A percentile compares a stretch with the other conserved stretches of the same genome.
These are phyloP conservation scores for Castanea crenata DNA, from an alignment of 306 rosid species.

Conservation along the genomic window DNA sequence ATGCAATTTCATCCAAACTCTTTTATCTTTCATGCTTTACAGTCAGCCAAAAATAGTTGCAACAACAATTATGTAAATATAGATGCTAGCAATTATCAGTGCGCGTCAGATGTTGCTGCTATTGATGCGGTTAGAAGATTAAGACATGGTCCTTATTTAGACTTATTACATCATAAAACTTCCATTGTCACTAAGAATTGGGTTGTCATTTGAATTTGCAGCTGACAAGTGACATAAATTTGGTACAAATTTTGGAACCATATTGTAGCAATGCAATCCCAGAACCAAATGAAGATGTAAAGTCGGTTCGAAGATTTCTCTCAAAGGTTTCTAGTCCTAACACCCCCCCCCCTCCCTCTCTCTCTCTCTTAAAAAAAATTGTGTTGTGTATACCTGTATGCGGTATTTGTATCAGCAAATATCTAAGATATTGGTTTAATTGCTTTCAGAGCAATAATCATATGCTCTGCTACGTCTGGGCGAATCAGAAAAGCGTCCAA, in stretches of 20 bases:
- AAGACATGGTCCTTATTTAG: background rate
- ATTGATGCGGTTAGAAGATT: background rate
- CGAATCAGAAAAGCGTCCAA: conserved; percentile 18
- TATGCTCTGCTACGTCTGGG: conserved; percentile 16
- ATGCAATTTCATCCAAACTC: background rate
- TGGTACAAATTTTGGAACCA: conserved; percentile 16
- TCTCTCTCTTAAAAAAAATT: no score
- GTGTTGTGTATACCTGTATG: no score
- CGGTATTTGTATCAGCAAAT: no score
- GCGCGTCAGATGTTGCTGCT: conserved; percentile 7
- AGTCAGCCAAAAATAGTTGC: conserved; percentile 17
- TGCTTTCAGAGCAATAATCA: conserved; percentile 3
- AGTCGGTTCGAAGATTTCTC: background rate
- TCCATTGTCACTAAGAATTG: background rate
- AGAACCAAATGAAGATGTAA: background rate
- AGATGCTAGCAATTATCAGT: conserved; percentile 12
- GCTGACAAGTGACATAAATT: conserved; percentile 16
- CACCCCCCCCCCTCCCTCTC: no score
- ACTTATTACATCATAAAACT: background rate
- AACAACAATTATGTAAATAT: conserved; percentile 14
- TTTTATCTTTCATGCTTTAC: background rate
- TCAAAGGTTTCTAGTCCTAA: background rate
- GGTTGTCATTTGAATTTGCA: background rate
- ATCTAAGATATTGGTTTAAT: background rate
- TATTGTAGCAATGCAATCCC: conserved; percentile 10